phyloP scores from a whole-genome alignment of 164 flowering plant species.

The Protea cynaroides region DNA sequence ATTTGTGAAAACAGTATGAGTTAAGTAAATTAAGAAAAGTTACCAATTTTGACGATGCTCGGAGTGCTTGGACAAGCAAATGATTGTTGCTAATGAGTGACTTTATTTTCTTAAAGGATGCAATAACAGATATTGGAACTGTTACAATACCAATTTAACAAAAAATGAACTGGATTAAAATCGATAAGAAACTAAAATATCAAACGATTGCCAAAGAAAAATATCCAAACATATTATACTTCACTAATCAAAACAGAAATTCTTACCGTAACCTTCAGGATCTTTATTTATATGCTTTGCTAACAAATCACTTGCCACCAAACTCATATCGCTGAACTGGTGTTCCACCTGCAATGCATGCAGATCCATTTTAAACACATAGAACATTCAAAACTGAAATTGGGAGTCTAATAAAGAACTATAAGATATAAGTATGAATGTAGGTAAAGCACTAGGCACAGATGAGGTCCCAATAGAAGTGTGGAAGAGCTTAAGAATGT shows the following conservation, averaged over 20 bases:
- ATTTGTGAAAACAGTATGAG: background rate
- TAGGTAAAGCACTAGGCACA: no score
- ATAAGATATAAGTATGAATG: background rate
- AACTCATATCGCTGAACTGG: conserved; percentile 82
- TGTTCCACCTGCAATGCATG: conserved; percentile 62
- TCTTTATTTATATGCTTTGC: conserved; percentile 69
- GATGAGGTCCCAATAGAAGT: no score
- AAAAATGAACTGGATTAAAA: background rate
- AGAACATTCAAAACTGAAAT: background rate
- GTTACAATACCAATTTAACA: conserved; percentile 12
- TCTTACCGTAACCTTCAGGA: conserved; percentile 86
- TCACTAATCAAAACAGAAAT: background rate
- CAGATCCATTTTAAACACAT: background rate
- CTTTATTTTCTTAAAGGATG: conserved; percentile 83
- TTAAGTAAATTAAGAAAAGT: conserved; percentile 8
- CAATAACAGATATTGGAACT: conserved; percentile 77
- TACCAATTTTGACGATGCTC: conserved; percentile 79
- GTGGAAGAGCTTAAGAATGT: no score
- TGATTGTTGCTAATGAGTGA: conserved; percentile 48
- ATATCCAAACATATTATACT: background rate
- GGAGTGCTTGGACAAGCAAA: conserved; percentile 65
- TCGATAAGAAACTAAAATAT: background rate
- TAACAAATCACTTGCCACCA: conserved; percentile 77
- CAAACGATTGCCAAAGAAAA: background rate
- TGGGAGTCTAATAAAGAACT: background rate